Base-by-base conservation (phyloP, 306 rosid genomes). In the Castanea crenata region DNA sequence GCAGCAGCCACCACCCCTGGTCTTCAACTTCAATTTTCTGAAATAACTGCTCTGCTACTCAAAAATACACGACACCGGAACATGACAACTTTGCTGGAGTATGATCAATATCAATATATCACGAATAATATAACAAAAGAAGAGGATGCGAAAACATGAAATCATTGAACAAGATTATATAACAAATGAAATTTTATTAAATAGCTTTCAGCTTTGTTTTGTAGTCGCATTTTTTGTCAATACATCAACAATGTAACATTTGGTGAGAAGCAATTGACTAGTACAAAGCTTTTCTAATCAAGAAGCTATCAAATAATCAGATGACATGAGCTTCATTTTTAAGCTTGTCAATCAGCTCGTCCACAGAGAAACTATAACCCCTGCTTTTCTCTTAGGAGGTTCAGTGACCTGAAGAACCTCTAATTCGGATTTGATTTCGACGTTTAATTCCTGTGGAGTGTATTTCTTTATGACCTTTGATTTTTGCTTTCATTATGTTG, bases 401-500 rank as follows among this genome's bases (percentile, higher is more conserved):
- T 95, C 98, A 9, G 91, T 89, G 56, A 95, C 94, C 74, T 91
- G 81, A 70, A 93, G 78, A 19, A 92, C 82, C 88, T 91, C 99
- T 75, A 95, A 68, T 84, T 95, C 97, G 4, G 96, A 74, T 71
- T 81, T 83, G 76, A 90, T 84, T 54, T 95, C 90, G 79, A 95
- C 97, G 38, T 90, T 91, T 86, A 95, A 85, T 20, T 95, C 96
- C 80, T 83, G 82, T 0, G 89, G 94, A 56, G 92, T 89, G 80
- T 73, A 90, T 44, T 95, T 95, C 81, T 89, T 91, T 75, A 95
- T 88, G 49, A 81, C 87, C 83, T 95, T 95, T 8, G 96, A 91
- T 82, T 95, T 95, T 93, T 14, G 96, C 98, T 85, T 93, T 95
- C 99, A 95, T 95, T 85, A 91, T 90, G 97, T 93, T 95, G 63